Evolutionary conservation across 2,329 filamentous ascomycete genomes (phyloP).

Genomic region (Tympanopsis confertula): DNA sequence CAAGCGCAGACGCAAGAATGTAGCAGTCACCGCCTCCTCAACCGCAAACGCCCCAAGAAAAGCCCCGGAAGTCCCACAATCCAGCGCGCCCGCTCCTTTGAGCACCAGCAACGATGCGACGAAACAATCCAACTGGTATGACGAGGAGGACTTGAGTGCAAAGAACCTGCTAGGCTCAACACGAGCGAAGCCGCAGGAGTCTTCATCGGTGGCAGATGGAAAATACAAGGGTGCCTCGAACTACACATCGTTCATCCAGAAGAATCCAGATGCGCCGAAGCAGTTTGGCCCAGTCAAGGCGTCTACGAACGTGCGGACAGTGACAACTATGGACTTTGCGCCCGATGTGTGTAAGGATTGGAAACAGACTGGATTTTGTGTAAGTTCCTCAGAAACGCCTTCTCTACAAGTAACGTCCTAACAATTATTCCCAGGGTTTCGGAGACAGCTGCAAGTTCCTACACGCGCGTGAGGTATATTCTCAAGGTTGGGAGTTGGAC

Average conservation of each 20-base stretch:
- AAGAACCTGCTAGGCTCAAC: conserved; percentile 50
- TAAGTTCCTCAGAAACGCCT: conserved; percentile 15
- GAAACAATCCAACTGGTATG: conserved; percentile 80
- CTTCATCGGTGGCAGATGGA: conserved; percentile 36
- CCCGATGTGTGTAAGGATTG: conserved; percentile 95
- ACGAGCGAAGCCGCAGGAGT: conserved; percentile 21
- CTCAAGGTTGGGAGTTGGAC: conserved; percentile 92
- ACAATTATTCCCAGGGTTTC: conserved; percentile 33
- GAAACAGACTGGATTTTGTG: conserved; percentile 64
- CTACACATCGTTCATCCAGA: conserved; percentile 65
- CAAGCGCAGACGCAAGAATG: conserved; percentile 67
- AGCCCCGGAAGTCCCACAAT: conserved; percentile 25
- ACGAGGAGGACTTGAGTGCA: conserved; percentile 43
- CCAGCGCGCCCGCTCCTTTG: conserved; percentile 39
- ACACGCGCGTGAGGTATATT: conserved; percentile 67
- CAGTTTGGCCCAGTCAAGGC: conserved; percentile 79
- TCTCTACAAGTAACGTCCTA: neutral
- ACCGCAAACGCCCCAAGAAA: conserved; percentile 24
- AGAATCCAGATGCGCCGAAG: conserved; percentile 65
- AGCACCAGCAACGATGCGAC: conserved; percentile 74
- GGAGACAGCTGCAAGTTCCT: conserved; percentile 75
- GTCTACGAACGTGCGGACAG: conserved; percentile 77
- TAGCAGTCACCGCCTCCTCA: conserved; percentile 54
- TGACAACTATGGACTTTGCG: conserved; percentile 81
- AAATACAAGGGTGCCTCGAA: conserved; percentile 69